Percentiles rank a stretch among this genome's conserved stretches.
Conservation (phyloP, 495 filamentous ascomycete genomes). For the Hypomontagnella monticulosa region DNA sequence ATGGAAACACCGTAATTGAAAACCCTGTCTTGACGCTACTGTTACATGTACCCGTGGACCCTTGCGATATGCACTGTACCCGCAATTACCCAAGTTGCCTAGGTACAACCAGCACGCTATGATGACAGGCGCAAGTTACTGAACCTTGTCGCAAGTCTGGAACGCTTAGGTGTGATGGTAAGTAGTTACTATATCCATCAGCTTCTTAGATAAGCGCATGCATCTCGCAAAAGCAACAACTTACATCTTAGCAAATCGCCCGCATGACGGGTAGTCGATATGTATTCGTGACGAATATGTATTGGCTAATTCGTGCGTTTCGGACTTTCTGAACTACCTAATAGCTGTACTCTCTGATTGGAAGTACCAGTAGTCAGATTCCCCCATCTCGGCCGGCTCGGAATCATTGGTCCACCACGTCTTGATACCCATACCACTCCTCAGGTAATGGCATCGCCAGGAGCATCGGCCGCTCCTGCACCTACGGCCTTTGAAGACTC, state of each 20-base stretch:
- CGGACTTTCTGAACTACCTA: conserved; percentile 24
- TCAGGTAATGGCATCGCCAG: conserved; percentile 42
- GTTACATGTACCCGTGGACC: no score
- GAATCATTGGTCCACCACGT: conserved; percentile 30
- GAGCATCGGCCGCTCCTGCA: conserved; percentile 37
- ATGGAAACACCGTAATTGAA: no score
- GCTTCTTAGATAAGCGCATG: neutral
- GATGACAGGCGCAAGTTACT: neutral
- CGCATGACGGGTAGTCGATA: conserved; percentile 7
- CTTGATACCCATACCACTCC: neutral
- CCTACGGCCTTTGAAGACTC: conserved; percentile 48
- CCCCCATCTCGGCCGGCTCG: conserved; percentile 27
- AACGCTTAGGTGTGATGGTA: conserved; percentile 5
- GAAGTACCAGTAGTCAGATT: conserved; percentile 20
- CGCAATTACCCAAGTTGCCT: neutral
- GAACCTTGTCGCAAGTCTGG: conserved; percentile 21
- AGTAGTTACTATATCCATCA: conserved; percentile 2
- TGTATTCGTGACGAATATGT: conserved; percentile 22
- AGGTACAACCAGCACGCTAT: neutral
- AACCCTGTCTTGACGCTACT: no score
- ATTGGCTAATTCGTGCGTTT: conserved; percentile 26
- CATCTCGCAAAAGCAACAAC: conserved; percentile 1
- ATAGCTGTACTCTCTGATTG: conserved; percentile 27
- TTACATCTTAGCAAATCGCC: conserved; percentile 3
- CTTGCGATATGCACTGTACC: no score